Conservation (phyloP, 129 eudicot species). For the Lactuca saligna region DNA sequence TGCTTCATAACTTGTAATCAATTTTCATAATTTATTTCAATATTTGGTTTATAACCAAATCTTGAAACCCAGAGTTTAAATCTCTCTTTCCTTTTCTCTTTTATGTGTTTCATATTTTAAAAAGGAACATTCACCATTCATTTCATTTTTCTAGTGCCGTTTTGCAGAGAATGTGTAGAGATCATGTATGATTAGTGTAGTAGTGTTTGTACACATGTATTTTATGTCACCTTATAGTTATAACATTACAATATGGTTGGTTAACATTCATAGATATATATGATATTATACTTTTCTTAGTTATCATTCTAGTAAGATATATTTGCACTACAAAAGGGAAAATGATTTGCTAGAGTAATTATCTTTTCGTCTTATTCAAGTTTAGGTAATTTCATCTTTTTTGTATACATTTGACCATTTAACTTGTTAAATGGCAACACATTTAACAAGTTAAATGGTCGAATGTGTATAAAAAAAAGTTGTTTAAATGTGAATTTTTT, state of each 20-base stretch:
- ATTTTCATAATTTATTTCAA: constrained; percentile 29
- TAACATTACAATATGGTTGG: neutral
- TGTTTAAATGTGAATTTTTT: too few relatives aligned
- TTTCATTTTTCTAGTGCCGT: constrained; percentile 16
- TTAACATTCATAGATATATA: neutral
- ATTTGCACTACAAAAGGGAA: neutral
- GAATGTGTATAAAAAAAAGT: too few relatives aligned
- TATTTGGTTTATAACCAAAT: neutral
- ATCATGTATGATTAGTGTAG: constrained; percentile 3
- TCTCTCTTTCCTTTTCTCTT: neutral
- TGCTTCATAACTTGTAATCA: constrained; percentile 5
- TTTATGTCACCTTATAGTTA: constrained; percentile 8
- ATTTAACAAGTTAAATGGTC: too few relatives aligned
- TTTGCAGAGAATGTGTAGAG: constrained; percentile 18
- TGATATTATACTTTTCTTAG: neutral
- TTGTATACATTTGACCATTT: too few relatives aligned
- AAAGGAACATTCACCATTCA: neutral
- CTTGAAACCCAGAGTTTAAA: constrained; percentile 18
- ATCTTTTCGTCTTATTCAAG: too few relatives aligned
- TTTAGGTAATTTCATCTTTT: too few relatives aligned
- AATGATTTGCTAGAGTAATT: too few relatives aligned
- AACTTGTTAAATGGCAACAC: too few relatives aligned
- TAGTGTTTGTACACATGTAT: constrained; percentile 19
- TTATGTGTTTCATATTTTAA: neutral
- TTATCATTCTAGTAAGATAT: neutral